phyloP scores from a whole-genome alignment of 345 rosid species.

The Melaleuca alternifolia region DNA sequence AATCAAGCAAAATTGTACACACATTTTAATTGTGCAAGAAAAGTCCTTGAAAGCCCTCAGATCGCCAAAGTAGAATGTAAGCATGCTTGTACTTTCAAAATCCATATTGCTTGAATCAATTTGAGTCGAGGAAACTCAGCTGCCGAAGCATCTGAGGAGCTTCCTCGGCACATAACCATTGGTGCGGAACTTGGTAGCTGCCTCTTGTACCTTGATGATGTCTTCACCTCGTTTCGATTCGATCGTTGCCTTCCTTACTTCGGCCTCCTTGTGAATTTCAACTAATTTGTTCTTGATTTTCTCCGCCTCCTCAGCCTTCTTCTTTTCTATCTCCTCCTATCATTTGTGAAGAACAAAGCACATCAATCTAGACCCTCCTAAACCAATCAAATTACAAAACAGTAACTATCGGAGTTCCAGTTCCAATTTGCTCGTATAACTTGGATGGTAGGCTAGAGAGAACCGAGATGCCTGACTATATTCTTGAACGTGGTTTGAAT shows the following conservation, averaged over 20 bases:
- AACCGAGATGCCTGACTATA: not conserved
- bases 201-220: conserved; percentile 31
- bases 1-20: not conserved
- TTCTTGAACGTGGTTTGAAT: not conserved
- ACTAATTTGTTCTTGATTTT: conserved; percentile 37
- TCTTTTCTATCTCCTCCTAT: conserved; percentile 50
- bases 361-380: not conserved
- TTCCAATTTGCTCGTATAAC: not conserved
- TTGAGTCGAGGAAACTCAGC: not conserved
- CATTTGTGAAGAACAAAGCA: not conserved
- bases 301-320: conserved; percentile 42
- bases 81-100: not conserved
- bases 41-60: not conserved
- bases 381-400: not conserved
- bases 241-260: conserved; percentile 40
- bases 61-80: not conserved
- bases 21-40: not conserved
- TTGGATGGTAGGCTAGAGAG: not conserved
- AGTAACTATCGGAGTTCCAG: not conserved
- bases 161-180: conserved; percentile 28
- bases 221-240: conserved; percentile 34
- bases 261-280: conserved; percentile 42
- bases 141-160: conserved; percentile 22
- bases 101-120: not conserved
- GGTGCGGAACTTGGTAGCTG: conserved; percentile 35